Evolutionary conservation across 2,329 filamentous ascomycete genomes (phyloP), one percentile per base, ranked within the genome.

Genomic region (Beauveria sp.): DNA sequence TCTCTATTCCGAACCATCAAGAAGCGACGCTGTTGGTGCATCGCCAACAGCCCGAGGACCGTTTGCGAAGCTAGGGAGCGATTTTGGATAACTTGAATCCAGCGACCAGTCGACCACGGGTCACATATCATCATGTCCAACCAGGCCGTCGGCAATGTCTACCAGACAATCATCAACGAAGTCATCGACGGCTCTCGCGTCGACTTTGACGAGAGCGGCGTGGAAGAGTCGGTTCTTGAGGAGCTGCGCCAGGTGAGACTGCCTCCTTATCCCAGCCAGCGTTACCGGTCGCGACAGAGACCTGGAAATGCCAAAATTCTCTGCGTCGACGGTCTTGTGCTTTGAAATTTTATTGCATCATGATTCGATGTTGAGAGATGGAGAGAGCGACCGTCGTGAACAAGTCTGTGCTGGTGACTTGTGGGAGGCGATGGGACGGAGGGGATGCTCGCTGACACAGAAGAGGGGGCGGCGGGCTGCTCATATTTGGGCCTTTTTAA

Each of bases 121-220:
- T 18, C 20, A 43, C 50, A 26, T 40, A 16, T 51, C 73, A 78
- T 65, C 62, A 86, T 86, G 83, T 86, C 83, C 63, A 86, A 86
- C 73, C 70, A 74, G 52, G 75, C 77, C 18, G 83, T 86, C 79
- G 95, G 95, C 70, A 78, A 79, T 67, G 88, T 98, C 71, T 99
- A 97, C 76, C 81, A 87, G 75, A 79, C 82, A 70, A 87, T 90
- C 74, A 90, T 90, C 72, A 81, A 88, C 65, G 91, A 95, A 78
- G 92, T 99, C 73, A 91, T 98, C 75, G 88, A 93, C 69, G 89
- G 90, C 67, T 97, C 93, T 71, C 85, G 90, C 71, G 90, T 93
- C 71, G 95, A 98, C 77, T 98, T 99, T 73, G 95, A 99, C 75
- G 95, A 99, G 78, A 91, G 89, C 68, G 95, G 95, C 69, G 89